Conservation (phyloP, 495 filamentous ascomycete species). For the Aspergillus sclerotioniger region DNA sequence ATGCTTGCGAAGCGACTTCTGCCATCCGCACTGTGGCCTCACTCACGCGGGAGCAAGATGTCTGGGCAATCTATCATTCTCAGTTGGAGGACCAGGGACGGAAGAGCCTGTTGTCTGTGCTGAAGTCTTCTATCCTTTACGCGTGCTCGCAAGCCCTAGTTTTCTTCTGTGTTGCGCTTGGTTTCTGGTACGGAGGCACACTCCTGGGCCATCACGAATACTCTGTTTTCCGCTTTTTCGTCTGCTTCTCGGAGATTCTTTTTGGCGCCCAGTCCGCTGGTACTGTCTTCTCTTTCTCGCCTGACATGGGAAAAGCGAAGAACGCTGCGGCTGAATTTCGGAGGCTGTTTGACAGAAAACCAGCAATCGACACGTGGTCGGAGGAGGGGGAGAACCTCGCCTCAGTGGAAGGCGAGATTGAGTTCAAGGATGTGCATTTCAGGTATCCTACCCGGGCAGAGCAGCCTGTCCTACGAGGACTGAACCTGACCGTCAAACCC, state of each 20-base stretch:
- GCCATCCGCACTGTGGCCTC: constrained; percentile 93
- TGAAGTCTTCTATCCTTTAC: constrained; percentile 70
- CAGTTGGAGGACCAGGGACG: constrained; percentile 63
- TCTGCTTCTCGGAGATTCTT: constrained; percentile 76
- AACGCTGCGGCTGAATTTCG: constrained; percentile 74
- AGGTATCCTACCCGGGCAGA: constrained; percentile 78
- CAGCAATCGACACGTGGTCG: constrained; percentile 82
- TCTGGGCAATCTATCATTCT: constrained; percentile 67
- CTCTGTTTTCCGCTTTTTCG: constrained; percentile 75
- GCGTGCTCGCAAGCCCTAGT: constrained; percentile 74
- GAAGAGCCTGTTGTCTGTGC: constrained; percentile 61
- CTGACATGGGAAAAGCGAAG: constrained; percentile 87
- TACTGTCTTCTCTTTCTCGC: constrained; percentile 80
- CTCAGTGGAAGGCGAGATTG: constrained; percentile 63
- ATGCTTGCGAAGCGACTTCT: constrained; percentile 86
- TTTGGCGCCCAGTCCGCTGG: constrained; percentile 84
- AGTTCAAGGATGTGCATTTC: constrained; percentile 79
- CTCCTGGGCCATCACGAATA: constrained; percentile 72
- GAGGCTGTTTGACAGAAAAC: constrained; percentile 73
- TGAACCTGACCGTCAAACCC: constrained; percentile 68
- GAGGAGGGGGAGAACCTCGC: constrained; percentile 60
- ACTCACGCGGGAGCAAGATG: constrained; percentile 78
- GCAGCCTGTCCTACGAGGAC: constrained; percentile 71
- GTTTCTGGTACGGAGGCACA: constrained; percentile 89
- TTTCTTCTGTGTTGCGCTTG: constrained; percentile 83